phyloP scores from a whole-genome alignment of 331 rosid genomes.

The Pyracantha coccinea region DNA sequence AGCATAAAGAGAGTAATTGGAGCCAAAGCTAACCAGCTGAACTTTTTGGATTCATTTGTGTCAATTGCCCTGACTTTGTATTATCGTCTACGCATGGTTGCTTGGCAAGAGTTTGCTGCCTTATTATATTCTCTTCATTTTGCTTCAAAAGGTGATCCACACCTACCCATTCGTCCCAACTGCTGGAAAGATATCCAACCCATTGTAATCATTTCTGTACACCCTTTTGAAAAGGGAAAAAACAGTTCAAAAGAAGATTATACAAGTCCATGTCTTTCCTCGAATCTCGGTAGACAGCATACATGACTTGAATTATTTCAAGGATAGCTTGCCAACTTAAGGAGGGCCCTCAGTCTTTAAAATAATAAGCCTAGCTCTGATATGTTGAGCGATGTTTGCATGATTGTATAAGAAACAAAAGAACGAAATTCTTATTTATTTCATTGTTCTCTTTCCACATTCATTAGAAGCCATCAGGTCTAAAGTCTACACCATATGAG shows the following conservation, averaged over 20 bases:
- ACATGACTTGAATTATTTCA: no score
- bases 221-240: constrained; percentile 31
- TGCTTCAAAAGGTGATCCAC: constrained; percentile 65
- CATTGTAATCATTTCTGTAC: constrained; percentile 40
- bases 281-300: no score
- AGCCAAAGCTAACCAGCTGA: constrained; percentile 41
- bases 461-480: background rate
- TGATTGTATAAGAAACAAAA: background rate
- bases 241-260: constrained; percentile 9
- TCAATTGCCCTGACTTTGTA: constrained; percentile 53
- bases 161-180: constrained; percentile 98
- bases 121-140: constrained; percentile 52
- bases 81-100: constrained; percentile 53
- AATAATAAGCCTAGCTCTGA: background rate
- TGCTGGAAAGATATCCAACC: constrained; percentile 64
- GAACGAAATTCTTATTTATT: background rate
- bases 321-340: no score
- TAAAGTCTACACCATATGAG: background rate
- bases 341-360: background rate
- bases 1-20: background rate
- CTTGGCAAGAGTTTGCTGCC: constrained; percentile 54
- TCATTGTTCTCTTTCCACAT: background rate
- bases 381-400: background rate
- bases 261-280: no score
- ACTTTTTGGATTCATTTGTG: constrained; percentile 47